Conservation (phyloP, 352 stramenopile species). For the Globisporangium yorkense region DNA sequence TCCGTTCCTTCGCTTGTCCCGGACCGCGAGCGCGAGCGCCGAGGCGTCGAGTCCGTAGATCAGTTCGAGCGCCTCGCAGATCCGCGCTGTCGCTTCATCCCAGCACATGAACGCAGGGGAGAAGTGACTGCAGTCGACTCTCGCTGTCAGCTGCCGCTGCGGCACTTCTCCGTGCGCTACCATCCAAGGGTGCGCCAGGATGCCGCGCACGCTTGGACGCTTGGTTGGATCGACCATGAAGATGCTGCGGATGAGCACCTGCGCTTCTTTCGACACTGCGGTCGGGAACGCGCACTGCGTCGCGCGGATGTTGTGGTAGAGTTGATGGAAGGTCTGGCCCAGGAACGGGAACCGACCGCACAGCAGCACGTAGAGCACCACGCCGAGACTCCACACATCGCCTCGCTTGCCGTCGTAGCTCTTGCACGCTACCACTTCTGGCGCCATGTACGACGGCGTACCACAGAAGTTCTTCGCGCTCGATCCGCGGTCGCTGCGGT, state of each 20-base stretch:
- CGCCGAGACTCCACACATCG: conserved; percentile 57
- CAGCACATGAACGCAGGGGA: conserved; percentile 18
- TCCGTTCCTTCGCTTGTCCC: conserved; percentile 10
- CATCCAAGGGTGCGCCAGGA: conserved; percentile 40
- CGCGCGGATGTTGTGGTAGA: conserved; percentile 32
- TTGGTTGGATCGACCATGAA: conserved; percentile 36
- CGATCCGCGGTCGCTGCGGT: conserved; percentile 7
- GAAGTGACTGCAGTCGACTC: not conserved
- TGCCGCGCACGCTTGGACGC: conserved; percentile 24
- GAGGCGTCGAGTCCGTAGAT: conserved; percentile 13
- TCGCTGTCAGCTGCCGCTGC: not conserved
- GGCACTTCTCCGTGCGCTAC: not conserved
- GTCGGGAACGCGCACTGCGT: conserved; percentile 11
- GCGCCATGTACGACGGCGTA: conserved; percentile 75
- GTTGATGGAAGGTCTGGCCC: conserved; percentile 34
- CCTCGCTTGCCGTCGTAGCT: conserved; percentile 46
- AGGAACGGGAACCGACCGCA: conserved; percentile 83
- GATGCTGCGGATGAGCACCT: conserved; percentile 37
- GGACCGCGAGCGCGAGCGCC: not conserved
- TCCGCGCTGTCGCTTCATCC: conserved; percentile 7
- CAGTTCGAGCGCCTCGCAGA: conserved; percentile 16
- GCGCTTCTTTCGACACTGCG: conserved; percentile 28
- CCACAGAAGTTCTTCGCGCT: conserved; percentile 68
- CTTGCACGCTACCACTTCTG: conserved; percentile 52
- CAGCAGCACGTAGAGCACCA: conserved; percentile 42